Base-by-base conservation (phyloP, 2,329 filamentous ascomycete species). In the Capronia coronata region DNA sequence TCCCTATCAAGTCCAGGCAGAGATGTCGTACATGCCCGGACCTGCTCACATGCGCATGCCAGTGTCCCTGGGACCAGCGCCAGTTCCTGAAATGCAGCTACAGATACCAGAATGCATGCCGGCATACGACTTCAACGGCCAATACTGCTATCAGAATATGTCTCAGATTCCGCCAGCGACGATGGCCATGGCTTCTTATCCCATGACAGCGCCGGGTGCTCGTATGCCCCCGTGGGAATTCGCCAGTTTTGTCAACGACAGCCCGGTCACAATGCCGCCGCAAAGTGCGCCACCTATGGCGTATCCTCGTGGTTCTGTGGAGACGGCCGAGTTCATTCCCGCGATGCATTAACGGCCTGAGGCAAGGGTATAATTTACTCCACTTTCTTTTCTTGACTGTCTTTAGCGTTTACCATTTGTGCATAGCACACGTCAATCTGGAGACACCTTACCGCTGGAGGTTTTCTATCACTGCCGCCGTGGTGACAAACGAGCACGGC, bases 171-270 rank as follows among this genome's bases (percentile, higher is more conserved):
- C 54, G 38, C 57, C 54, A 40, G 48, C 25, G 10, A 49, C 52
- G 3, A 56, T 58, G 51, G 34, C 42, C 11, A 55, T 59, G 49
- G 22, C 41, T 18, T 29, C 41, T 23, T 49, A 58, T 21, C 51
- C 60, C 8, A 59, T 67, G 51, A 54, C 61, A 35, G 61, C 64
- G n/a, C 59, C 68, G 3, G 59, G 62, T 37, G 62, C 59, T 11
- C 63, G 68, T 21, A 49, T 54, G 38, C 43, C 54, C 21, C 61
- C 65, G 2, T 72, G 70, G 67, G 68, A 72, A 5, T 63, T 68
- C 52, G 64, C 65, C 34, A 46, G 58, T 7, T 64, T 66, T 25
- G 56, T 63, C 23, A 57, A 62, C 38, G 49, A 60, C 11, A 50
- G 61, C 45, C 56, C 65, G 2, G 58, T 64, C 13, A 63, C 62